Percentiles rank a stretch among this genome's conserved stretches.
Evolutionary conservation across 1,284 basidiomycete genomes (phyloP).

Genomic region (Nidula niveotomentosa): DNA sequence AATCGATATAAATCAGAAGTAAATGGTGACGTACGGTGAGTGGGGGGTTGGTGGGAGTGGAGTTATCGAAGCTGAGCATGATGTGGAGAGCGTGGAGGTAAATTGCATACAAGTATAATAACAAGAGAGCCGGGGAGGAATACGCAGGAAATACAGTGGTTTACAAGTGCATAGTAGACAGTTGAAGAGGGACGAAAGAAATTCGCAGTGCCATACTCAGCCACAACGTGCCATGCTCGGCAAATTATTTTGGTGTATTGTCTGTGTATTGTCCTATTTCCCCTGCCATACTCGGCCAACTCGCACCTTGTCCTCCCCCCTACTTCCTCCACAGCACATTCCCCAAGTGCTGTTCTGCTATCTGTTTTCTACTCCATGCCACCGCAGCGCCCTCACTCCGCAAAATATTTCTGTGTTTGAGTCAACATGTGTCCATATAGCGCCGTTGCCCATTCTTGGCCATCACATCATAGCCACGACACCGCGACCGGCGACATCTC

Average conservation of each 20-base stretch:
- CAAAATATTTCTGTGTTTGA: neutral
- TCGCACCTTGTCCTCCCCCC: conserved; percentile 5
- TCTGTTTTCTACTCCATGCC: neutral
- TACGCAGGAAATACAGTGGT: conserved; percentile 14
- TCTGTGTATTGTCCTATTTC: too few relatives aligned
- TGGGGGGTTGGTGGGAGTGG: conserved; percentile 8
- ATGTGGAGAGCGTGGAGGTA: conserved; percentile 4
- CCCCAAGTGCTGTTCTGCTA: neutral
- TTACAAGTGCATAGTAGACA: conserved; percentile 13
- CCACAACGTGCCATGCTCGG: conserved; percentile 1
- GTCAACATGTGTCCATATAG: neutral
- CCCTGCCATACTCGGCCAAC: conserved; percentile 15
- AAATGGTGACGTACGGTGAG: conserved; percentile 11
- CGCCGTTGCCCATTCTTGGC: neutral
- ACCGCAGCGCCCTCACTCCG: neutral
- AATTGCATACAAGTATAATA: conserved; percentile 12
- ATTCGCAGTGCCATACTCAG: neutral
- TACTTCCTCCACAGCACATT: conserved; percentile 1
- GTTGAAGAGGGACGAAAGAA: conserved; percentile 10
- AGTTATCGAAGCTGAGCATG: conserved; percentile 4
- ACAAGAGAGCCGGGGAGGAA: conserved; percentile 6
- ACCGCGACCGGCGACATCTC: too few relatives aligned
- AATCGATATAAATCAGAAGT: neutral
- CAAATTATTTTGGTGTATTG: too few relatives aligned
- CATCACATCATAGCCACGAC: too few relatives aligned